These are phyloP conservation scores for Cinnamomum chago DNA, from an alignment of 164 flowering plant genomes.

Conservation along the genomic window DNA sequence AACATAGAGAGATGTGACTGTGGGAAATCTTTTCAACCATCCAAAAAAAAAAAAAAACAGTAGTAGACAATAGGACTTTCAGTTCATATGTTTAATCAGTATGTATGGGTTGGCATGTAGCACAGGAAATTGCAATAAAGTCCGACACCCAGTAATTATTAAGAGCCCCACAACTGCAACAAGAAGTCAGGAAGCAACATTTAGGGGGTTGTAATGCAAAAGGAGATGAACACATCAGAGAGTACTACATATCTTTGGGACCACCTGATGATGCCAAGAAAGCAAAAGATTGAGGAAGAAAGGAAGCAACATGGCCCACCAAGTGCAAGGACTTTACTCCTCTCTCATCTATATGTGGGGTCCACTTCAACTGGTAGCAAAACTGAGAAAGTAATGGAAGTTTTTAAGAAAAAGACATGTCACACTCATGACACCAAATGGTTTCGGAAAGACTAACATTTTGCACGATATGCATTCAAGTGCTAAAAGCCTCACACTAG, in stretches of 20 bases:
- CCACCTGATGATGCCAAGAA: slow-evolving; percentile 3
- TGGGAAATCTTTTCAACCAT: not conserved
- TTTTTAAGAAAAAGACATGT: not conserved
- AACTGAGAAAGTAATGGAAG: not conserved
- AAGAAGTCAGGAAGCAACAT: not conserved
- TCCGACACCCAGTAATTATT: not conserved
- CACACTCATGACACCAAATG: not conserved
- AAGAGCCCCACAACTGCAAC: not conserved
- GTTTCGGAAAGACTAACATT: not conserved
- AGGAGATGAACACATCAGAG: not conserved
- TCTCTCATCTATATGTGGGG: not conserved
- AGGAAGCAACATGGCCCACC: not conserved
- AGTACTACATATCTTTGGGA: not conserved
- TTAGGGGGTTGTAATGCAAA: not conserved
- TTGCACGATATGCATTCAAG: no score
- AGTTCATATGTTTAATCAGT: not conserved
- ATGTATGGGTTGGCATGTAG: not conserved
- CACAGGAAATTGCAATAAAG: not conserved
- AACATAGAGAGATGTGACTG: not conserved
- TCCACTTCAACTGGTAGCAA: not conserved
- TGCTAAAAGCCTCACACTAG: no score
- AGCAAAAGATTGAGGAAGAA: not conserved
- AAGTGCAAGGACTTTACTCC: not conserved
- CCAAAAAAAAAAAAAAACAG: not conserved
- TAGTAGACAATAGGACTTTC: not conserved